Evolutionary conservation across 495 filamentous ascomycete species (phyloP).

Genomic region (Penicillium desertorum): DNA sequence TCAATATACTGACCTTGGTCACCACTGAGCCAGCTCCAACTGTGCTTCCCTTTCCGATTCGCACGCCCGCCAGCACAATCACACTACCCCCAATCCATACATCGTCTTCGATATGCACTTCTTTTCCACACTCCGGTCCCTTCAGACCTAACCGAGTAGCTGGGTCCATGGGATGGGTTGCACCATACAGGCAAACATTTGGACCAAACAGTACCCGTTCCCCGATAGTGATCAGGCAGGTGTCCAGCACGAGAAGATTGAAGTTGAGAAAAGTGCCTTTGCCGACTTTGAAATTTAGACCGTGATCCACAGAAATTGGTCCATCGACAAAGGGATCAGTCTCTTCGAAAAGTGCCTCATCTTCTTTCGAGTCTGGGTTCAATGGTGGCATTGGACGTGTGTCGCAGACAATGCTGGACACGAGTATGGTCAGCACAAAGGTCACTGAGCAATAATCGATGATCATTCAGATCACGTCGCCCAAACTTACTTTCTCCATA

Average conservation of each 20-base stretch:
- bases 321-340: slow-evolving; percentile 65
- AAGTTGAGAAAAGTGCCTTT: slow-evolving; percentile 70
- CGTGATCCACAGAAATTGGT: slow-evolving; percentile 73
- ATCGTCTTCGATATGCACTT: slow-evolving; percentile 70
- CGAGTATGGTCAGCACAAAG: background rate
- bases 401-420: slow-evolving; percentile 55
- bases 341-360: slow-evolving; percentile 54
- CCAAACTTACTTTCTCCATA: slow-evolving; percentile 67
- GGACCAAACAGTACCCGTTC: slow-evolving; percentile 75
- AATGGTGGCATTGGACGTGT: slow-evolving; percentile 59
- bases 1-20: slow-evolving; percentile 53
- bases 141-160: slow-evolving; percentile 63
- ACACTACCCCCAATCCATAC: slow-evolving; percentile 74
- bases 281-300: slow-evolving; percentile 66
- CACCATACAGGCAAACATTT: slow-evolving; percentile 66
- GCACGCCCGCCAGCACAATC: slow-evolving; percentile 20
- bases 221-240: slow-evolving; percentile 71
- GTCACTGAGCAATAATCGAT: background rate
- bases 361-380: slow-evolving; percentile 50
- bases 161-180: slow-evolving; percentile 71
- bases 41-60: slow-evolving; percentile 51
- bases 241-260: slow-evolving; percentile 72
- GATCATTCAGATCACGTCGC: background rate
- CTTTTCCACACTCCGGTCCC: slow-evolving; percentile 71
- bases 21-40: slow-evolving; percentile 82